Conservation (phyloP, 2,329 filamentous ascomycete species). For the Paecilomyces niveus region DNA sequence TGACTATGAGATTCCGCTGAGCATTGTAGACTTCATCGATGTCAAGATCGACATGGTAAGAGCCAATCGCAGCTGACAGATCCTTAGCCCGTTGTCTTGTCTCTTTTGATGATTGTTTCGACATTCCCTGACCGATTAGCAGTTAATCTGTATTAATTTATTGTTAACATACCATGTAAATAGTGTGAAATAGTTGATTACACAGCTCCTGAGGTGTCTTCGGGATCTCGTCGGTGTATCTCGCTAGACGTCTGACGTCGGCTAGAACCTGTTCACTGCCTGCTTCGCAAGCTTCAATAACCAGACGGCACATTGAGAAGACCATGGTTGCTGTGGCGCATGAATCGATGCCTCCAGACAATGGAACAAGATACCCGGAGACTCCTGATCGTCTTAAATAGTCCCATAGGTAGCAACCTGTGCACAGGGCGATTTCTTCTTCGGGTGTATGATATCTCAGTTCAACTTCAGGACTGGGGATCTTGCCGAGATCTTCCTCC, state of each 20-base stretch:
- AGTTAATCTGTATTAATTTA: neutral
- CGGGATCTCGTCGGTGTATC: conserved; percentile 40
- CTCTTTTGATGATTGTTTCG: conserved; percentile 56
- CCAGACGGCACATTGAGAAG: conserved; percentile 25
- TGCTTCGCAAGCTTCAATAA: conserved; percentile 16
- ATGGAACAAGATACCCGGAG: conserved; percentile 24
- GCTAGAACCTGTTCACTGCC: conserved; percentile 18
- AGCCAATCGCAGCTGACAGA: conserved; percentile 53
- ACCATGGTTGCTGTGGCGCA: conserved; percentile 24
- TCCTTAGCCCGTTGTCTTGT: conserved; percentile 59
- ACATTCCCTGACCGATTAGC: conserved; percentile 46
- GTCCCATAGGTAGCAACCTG: conserved; percentile 23
- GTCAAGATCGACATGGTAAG: conserved; percentile 63
- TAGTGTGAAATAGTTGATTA: conserved; percentile 51
- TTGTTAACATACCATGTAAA: conserved; percentile 10
- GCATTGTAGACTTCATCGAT: conserved; percentile 57
- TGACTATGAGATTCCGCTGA: conserved; percentile 19
- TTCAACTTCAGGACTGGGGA: conserved; percentile 10
- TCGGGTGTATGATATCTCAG: conserved; percentile 15
- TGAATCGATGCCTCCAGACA: conserved; percentile 27
- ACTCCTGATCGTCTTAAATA: conserved; percentile 20
- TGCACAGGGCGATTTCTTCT: conserved; percentile 18
- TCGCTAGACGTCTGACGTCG: conserved; percentile 23
- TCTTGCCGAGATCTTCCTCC: conserved; percentile 8
- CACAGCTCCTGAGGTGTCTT: conserved; percentile 53